Conservation (phyloP, 352 stramenopile genomes). For the Globisporangium okanoganense region DNA sequence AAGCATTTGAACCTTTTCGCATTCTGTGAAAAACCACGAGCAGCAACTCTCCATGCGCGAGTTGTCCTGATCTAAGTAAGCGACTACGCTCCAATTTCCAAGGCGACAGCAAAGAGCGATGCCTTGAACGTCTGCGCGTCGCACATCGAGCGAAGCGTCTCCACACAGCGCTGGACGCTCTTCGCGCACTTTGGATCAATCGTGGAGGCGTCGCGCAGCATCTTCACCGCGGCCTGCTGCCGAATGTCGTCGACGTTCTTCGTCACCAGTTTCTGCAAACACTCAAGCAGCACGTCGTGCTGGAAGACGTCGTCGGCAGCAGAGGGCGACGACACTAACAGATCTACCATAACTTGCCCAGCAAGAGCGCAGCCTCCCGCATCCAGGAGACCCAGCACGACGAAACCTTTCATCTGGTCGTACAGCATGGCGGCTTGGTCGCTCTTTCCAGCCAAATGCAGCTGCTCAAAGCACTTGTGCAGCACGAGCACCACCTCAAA, state of each 20-base stretch:
- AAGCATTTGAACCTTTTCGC: no score
- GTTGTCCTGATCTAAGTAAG: not conserved
- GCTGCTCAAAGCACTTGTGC: conserved; percentile 50
- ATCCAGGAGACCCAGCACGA: conserved; percentile 42
- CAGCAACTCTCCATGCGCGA: not conserved
- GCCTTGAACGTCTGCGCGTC: conserved; percentile 34
- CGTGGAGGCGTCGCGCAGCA: conserved; percentile 42
- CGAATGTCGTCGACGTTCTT: conserved; percentile 54
- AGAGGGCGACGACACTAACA: conserved; percentile 13
- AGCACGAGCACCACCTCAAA: conserved; percentile 44
- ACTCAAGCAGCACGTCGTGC: conserved; percentile 28
- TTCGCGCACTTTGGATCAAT: conserved; percentile 21
- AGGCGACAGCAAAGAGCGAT: conserved; percentile 56
- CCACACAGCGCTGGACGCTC: conserved; percentile 31
- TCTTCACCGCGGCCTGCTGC: conserved; percentile 46
- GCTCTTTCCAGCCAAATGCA: conserved; percentile 17
- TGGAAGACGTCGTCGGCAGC: conserved; percentile 26
- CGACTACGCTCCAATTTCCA: conserved; percentile 26
- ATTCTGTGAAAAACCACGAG: no score
- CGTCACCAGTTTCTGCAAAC: conserved; percentile 42
- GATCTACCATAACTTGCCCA: conserved; percentile 27
- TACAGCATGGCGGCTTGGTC: conserved; percentile 33
- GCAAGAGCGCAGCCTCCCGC: conserved; percentile 30
- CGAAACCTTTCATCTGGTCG: conserved; percentile 54
- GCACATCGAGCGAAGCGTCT: conserved; percentile 26